Base-by-base conservation (phyloP, 306 rosid species). In the Purshia tridentata region DNA sequence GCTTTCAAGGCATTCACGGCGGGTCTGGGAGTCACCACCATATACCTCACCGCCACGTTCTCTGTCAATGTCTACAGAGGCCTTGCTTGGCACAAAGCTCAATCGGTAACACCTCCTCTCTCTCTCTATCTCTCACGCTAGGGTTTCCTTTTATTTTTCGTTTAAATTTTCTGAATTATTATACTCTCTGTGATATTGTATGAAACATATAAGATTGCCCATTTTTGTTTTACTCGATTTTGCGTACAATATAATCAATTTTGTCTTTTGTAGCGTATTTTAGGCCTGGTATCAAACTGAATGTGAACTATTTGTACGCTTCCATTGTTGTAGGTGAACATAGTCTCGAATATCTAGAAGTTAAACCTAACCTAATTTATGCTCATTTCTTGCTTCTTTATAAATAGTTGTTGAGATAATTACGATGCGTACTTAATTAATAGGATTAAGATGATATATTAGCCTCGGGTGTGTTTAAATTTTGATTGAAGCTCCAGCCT, bases 41-140 rank as follows among this genome's bases (percentile, higher is more conserved):
- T 92, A n/a, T 92, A 88, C 76, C 96, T 92, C 79, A 67, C 94
- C 16, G 89, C 69, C 52, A 84, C 91, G 29, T 92, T 90, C 82
- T 90, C 96, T 69, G 74, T 81, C 53, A 86, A 88, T 75, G 86
- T 92, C 77, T 85, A 92, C 88, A 82, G 77, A 82, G 98, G 98
- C 79, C 73, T 92, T 56, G 72, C 92, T 44, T 92, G 96, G 98
- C 98, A 92, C 80, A 90, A 92, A 12, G 81, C 92, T 82, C 98
- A 92, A 85, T 67, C 89, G 37, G 96, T 92, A 73, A 55, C 8
- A 16, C 37, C 46, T 42, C 14, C 55, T 72, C 49, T 60, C n/a
- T 54, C 69, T 54, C 72, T 47, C 68, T 71, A 49, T 48, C 61
- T 40, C 54, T 72, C 14, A 45, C 13, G 52, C 42, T 49, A 20